Conservation (phyloP, 306 rosid genomes). For the Canavalia ensiformis region DNA sequence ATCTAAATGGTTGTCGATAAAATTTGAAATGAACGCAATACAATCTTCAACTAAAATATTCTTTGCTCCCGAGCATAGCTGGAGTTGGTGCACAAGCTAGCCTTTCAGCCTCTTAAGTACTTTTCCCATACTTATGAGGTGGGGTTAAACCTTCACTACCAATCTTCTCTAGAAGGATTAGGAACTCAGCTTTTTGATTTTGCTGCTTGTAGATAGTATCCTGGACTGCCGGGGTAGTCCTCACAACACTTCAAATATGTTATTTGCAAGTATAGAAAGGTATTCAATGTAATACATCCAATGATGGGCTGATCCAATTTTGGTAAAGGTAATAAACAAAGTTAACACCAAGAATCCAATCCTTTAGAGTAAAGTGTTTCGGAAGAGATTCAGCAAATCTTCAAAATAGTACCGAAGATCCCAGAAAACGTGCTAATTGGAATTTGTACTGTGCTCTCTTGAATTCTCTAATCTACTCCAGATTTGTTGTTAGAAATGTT, state of each 20-base stretch:
- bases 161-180: conserved; percentile 16
- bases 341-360: not conserved
- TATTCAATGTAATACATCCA: conserved; percentile 22
- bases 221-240: conserved; percentile 17
- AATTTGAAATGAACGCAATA: conserved; percentile 30
- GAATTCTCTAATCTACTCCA: conserved; percentile 4
- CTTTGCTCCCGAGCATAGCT: not conserved
- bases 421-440: not conserved
- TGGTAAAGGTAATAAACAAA: not conserved
- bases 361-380: conserved; percentile 14
- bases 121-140: not conserved
- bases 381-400: conserved; percentile 32
- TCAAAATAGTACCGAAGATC: conserved; percentile 9
- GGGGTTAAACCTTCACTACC: not conserved
- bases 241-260: not conserved
- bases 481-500: not conserved
- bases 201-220: not conserved
- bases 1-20: not conserved
- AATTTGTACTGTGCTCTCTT: not conserved
- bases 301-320: conserved; percentile 17
- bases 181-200: not conserved
- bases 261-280: conserved; percentile 24
- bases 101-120: not conserved
- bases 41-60: not conserved
- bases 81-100: not conserved